Evolutionary conservation across 305 asterid species (phyloP).

Genomic region (Salvia sclarea): DNA sequence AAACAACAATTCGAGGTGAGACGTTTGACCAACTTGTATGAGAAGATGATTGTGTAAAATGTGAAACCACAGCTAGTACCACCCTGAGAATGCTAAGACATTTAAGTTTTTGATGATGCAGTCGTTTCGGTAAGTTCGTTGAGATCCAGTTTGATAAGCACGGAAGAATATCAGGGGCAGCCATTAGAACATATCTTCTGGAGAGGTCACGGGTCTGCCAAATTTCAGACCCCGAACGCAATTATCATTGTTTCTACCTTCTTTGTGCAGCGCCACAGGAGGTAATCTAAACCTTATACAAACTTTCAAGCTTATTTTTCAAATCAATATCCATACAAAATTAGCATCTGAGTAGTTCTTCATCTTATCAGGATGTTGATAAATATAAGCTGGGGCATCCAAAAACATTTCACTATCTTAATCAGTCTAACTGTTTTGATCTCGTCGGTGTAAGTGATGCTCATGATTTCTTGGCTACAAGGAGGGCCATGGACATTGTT

Average conservation of each 20-base stretch:
- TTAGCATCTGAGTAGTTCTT: slow-evolving; percentile 33
- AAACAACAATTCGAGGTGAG: slow-evolving; percentile 87
- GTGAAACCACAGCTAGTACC: slow-evolving; percentile 1
- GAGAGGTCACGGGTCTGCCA: slow-evolving; percentile 96
- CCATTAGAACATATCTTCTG: slow-evolving; percentile 83
- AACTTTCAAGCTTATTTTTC: slow-evolving; percentile 18
- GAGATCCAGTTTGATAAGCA: slow-evolving; percentile 84
- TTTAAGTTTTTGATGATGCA: slow-evolving; percentile 47
- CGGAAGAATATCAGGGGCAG: slow-evolving; percentile 90
- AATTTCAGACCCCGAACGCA: slow-evolving; percentile 85
- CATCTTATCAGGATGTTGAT: slow-evolving; percentile 60
- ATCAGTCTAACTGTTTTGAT: slow-evolving; percentile 77
- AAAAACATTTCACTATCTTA: slow-evolving; percentile 77
- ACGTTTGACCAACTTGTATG: slow-evolving; percentile 13
- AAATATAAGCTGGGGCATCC: slow-evolving; percentile 77
- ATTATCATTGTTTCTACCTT: slow-evolving; percentile 84
- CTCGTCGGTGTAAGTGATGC: slow-evolving; percentile 78
- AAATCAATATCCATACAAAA: slow-evolving; percentile 5
- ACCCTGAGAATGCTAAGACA: slow-evolving; percentile 25
- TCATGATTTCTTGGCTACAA: slow-evolving; percentile 77
- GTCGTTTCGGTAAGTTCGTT: slow-evolving; percentile 89
- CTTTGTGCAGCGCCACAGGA: slow-evolving; percentile 88
- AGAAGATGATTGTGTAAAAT: slow-evolving; percentile 15
- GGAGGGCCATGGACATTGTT: slow-evolving; percentile 89
- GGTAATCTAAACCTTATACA: slow-evolving; percentile 41